phyloP scores from a whole-genome alignment of 2,329 filamentous ascomycete genomes.

The Fusarium sp. region DNA sequence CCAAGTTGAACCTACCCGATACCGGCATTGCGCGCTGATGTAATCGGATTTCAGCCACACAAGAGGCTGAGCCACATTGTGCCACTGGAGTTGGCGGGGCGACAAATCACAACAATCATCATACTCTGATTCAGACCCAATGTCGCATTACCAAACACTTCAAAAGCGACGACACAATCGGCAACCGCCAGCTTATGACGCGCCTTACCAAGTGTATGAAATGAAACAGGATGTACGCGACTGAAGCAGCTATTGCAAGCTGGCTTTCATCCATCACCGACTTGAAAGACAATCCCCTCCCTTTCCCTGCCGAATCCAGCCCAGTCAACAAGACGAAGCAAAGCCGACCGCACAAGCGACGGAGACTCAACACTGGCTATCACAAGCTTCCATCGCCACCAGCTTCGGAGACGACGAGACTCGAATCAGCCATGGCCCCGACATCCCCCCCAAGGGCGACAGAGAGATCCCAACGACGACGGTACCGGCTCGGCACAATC shows the following conservation, averaged over 20 bases:
- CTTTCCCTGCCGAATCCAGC: neutral
- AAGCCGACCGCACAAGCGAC: constrained; percentile 1
- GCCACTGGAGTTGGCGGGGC: neutral
- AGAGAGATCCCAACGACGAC: constrained; percentile 4
- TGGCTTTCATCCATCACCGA: constrained; percentile 14
- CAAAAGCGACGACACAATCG: neutral
- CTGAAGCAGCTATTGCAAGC: neutral
- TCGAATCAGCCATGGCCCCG: neutral
- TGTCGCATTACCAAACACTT: neutral
- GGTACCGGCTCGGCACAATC: neutral
- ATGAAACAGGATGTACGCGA: neutral
- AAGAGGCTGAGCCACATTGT: neutral
- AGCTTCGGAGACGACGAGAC: neutral
- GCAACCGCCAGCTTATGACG: neutral
- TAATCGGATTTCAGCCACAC: neutral
- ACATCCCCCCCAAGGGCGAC: constrained; percentile 4
- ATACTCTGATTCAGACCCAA: neutral
- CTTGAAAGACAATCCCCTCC: constrained; percentile 9
- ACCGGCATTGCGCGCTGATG: neutral
- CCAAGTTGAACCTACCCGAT: neutral
- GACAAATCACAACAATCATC: neutral
- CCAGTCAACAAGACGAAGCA: neutral
- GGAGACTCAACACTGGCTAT: constrained; percentile 1
- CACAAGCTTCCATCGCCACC: constrained; percentile 5
- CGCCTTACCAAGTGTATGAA: neutral